Evolutionary conservation across 106 monocot species (phyloP).

Genomic region (Platanthera zijinensis): DNA sequence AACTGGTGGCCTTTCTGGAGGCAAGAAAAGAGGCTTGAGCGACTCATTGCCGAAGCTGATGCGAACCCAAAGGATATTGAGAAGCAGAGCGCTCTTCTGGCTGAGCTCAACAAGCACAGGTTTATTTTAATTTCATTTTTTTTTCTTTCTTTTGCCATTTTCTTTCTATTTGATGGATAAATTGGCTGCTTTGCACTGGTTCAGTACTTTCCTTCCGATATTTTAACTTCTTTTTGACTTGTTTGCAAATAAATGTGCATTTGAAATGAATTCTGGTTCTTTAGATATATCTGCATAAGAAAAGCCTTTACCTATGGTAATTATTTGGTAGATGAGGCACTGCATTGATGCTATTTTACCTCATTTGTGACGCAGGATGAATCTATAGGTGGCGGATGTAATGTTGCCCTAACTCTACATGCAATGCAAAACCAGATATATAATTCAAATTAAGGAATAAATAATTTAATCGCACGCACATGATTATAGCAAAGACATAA

Average conservation of each 20-base stretch:
- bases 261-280: neutral
- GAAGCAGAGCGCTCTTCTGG: slow-evolving; percentile 69
- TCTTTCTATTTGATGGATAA: neutral
- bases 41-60: slow-evolving; percentile 79
- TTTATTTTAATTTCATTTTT: slow-evolving; percentile 12
- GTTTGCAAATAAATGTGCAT: neutral
- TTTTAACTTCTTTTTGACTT: neutral
- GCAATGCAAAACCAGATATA: too few species aligned
- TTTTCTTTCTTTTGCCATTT: neutral
- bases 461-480: too few species aligned
- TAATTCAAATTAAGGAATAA: too few species aligned
- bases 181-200: neutral
- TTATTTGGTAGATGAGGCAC: neutral
- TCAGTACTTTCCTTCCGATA: neutral
- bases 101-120: slow-evolving; percentile 91
- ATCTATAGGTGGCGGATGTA: too few species aligned
- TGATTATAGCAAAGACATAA: too few species aligned
- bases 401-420: too few species aligned
- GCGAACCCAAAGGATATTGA: slow-evolving; percentile 64
- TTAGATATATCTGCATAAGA: neutral
- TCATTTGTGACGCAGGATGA: neutral
- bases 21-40: slow-evolving; percentile 59
- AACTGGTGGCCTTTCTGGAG: slow-evolving; percentile 80
- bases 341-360: slow-evolving; percentile 1
- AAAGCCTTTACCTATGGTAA: neutral